Percentiles rank a stretch among this genome's conserved stretches.
phyloP scores from a whole-genome alignment of 768 basidiomycete species.

The Serendipita sp. region DNA sequence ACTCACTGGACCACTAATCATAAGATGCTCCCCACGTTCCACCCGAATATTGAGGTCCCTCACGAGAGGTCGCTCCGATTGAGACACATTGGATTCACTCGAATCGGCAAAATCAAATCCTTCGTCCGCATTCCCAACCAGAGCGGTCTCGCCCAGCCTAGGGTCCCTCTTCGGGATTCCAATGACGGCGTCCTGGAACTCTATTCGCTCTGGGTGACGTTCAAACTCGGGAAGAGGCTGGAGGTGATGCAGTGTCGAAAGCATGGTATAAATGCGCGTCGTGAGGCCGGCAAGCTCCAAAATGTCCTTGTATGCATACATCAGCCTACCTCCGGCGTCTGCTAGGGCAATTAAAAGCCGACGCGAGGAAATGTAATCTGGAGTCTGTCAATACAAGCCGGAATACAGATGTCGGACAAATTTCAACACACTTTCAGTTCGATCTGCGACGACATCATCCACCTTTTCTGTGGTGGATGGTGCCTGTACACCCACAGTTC shows the following conservation, averaged over 20 bases:
- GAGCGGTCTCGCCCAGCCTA: constrained; percentile 1
- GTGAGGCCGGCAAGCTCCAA: constrained; percentile 92
- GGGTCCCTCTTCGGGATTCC: constrained; percentile 33
- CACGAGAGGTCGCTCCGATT: constrained; percentile 38
- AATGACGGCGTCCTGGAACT: constrained; percentile 54
- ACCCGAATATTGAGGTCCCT: constrained; percentile 51
- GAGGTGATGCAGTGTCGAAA: constrained; percentile 73
- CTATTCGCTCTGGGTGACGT: constrained; percentile 30
- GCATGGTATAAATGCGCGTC: constrained; percentile 70
- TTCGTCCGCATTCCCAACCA: constrained; percentile 5
- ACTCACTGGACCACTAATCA: constrained; percentile 67
- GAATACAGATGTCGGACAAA: background rate
- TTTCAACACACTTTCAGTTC: constrained; percentile 7
- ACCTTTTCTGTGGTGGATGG: background rate
- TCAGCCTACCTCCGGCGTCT: constrained; percentile 86
- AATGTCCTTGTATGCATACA: constrained; percentile 94
- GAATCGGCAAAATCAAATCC: constrained; percentile 4
- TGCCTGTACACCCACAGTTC: constrained; percentile 19
- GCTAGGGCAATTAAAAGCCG: constrained; percentile 85
- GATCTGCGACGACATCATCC: constrained; percentile 6
- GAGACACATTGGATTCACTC: constrained; percentile 14
- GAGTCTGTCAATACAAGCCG: background rate
- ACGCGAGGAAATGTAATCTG: constrained; percentile 85
- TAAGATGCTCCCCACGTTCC: constrained; percentile 60
- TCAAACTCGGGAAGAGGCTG: constrained; percentile 31